Evolutionary conservation across 23 red algal species (phyloP).

Genomic region (Gracilaria domingensis): DNA sequence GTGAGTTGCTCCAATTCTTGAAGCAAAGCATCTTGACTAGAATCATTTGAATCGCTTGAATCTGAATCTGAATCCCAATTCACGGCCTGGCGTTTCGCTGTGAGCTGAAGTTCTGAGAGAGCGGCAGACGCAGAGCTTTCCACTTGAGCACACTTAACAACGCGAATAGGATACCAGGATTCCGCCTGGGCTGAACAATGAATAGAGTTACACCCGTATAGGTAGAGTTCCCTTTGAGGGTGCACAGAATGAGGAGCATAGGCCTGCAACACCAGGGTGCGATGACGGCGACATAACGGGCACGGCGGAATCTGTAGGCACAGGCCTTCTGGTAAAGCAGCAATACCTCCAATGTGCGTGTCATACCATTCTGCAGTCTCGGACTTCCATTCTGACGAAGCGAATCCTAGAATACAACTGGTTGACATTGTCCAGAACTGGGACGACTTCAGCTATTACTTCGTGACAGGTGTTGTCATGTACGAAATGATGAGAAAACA

Average conservation of each 20-base stretch:
- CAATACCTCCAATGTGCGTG: slow-evolving; percentile 60
- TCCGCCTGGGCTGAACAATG: slow-evolving; percentile 16
- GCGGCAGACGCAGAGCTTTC: not conserved
- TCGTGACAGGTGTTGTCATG: too few relatives aligned
- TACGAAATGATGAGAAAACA: too few relatives aligned
- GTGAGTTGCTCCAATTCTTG: slow-evolving; percentile 12
- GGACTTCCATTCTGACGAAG: slow-evolving; percentile 9
- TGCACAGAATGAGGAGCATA: slow-evolving; percentile 54
- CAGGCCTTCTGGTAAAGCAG: slow-evolving; percentile 24
- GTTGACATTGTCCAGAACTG: not conserved
- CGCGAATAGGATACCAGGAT: slow-evolving; percentile 50
- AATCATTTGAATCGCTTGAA: not conserved
- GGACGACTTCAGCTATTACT: not conserved
- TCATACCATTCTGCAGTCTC: slow-evolving; percentile 59
- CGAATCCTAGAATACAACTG: slow-evolving; percentile 29
- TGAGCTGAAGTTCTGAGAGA: not conserved
- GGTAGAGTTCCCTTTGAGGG: slow-evolving; percentile 23
- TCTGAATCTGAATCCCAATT: slow-evolving; percentile 40
- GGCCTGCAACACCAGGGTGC: slow-evolving; percentile 53
- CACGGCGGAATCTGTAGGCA: slow-evolving; percentile 12
- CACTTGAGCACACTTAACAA: not conserved
- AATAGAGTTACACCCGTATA: slow-evolving; percentile 74
- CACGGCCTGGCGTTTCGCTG: not conserved
- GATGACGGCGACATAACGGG: slow-evolving; percentile 17
- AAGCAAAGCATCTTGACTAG: not conserved